Evolutionary conservation across 1,139 yeast genomes (phyloP).

Genomic region (Diutina rugosa): DNA sequence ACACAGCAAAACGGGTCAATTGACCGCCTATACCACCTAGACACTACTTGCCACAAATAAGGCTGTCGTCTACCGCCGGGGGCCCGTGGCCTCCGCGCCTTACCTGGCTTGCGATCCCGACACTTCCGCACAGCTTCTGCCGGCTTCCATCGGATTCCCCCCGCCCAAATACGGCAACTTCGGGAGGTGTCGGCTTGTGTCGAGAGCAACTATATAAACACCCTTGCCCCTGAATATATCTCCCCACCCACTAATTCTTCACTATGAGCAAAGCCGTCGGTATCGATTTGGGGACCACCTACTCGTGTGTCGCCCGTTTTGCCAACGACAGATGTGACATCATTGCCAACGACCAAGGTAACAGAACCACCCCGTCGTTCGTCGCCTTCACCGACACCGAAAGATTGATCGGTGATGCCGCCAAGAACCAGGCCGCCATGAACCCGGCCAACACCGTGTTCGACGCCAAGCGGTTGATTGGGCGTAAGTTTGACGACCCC

Average conservation of each 20-base stretch:
- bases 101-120: not conserved
- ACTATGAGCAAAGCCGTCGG: conserved; percentile 57
- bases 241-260: not conserved
- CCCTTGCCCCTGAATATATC: not conserved
- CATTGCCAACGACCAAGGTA: conserved; percentile 98
- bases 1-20: not conserved
- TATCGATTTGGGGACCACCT: conserved; percentile 98
- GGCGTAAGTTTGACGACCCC: conserved; percentile 85
- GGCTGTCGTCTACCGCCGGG: not conserved
- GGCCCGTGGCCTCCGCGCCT: not conserved
- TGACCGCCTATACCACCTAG: not conserved
- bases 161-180: not conserved
- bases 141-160: not conserved
- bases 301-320: conserved; percentile 87
- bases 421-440: conserved; percentile 97
- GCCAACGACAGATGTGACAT: conserved; percentile 42
- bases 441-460: conserved; percentile 95
- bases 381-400: conserved; percentile 96
- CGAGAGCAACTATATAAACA: not conserved
- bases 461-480: conserved; percentile 96
- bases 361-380: conserved; percentile 97
- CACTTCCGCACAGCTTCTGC: not conserved
- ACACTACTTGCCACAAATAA: too few species aligned
- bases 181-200: not conserved
- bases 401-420: conserved; percentile 98